Evolutionary conservation across 768 basidiomycete species (phyloP).

Genomic region (Mycena alexandri): DNA sequence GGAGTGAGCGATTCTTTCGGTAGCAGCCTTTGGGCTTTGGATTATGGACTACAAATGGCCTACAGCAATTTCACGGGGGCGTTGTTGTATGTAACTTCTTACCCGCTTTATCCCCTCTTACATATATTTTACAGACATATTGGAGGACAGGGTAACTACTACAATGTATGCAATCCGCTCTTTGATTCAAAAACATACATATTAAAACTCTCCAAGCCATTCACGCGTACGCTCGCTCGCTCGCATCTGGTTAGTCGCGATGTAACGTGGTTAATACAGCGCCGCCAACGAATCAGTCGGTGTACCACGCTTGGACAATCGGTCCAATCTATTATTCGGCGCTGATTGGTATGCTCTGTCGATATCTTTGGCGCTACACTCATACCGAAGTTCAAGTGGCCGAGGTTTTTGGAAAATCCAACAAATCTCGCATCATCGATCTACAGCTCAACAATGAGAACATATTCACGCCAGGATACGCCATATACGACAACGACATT

Average conservation of each 20-base stretch:
- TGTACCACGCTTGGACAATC: constrained; percentile 66
- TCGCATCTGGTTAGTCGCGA: constrained; percentile 39
- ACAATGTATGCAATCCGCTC: constrained; percentile 44
- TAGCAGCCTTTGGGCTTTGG: constrained; percentile 73
- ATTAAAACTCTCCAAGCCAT: constrained; percentile 44
- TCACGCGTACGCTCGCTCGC: constrained; percentile 48
- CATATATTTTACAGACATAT: constrained; percentile 29
- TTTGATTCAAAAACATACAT: constrained; percentile 33
- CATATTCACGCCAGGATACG: constrained; percentile 63
- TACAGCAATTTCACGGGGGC: constrained; percentile 45
- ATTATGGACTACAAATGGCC: constrained; percentile 63
- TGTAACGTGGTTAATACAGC: constrained; percentile 43
- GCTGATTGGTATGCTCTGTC: constrained; percentile 42
- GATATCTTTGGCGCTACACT: background rate
- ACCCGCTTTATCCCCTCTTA: background rate
- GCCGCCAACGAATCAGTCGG: constrained; percentile 58
- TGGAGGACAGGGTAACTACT: constrained; percentile 40
- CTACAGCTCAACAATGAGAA: constrained; percentile 54
- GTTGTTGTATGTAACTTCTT: constrained; percentile 22
- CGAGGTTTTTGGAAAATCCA: constrained; percentile 64
- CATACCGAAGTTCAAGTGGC: constrained; percentile 46
- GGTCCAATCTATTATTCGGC: constrained; percentile 71
- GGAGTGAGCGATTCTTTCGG: constrained; percentile 74
- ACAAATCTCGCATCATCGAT: constrained; percentile 64
- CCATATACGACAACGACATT: constrained; percentile 66